Evolutionary conservation across 805 yeast species (phyloP), one percentile per base, ranked within the genome.

Genomic region (Starmerella riodocensis): DNA sequence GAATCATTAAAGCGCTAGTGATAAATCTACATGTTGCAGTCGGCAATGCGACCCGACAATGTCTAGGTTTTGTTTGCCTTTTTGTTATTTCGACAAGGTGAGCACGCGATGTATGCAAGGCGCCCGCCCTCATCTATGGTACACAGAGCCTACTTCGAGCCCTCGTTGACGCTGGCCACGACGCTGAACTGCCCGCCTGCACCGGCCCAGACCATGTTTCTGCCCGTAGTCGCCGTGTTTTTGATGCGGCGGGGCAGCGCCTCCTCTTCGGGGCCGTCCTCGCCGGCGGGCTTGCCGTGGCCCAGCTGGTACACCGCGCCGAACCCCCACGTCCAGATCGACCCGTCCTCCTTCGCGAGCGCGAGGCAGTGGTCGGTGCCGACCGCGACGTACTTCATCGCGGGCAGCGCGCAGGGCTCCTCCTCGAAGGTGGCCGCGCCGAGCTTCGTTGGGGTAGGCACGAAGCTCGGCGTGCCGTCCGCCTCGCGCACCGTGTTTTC

Each of bases 301-400:
- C 99, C 99, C 24, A 88, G 77, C 16, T 94, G 98, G 60, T 84
- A 91, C 1, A 95, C 86, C 50, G 88, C 97, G 32, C 93, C 96
- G 57, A 86, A 91, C 1, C 99, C 99, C 99, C 99, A 91, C 1
- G 96, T 73, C 63, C 75, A 91, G 1, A 76, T 81, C 37, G 81
- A 64, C 12, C 99, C 98, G 51, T 82, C 84, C 18, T 67, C 71
- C 28, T 41, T 51, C 3, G 93, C 74, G 4, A 86, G 69, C 1
- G 94, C 96, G 40, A 91, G 62, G 2, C 93, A 79, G 57, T 91
- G 98, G 53, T 91, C 97, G 1, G 94, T 78, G 1, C 98, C 98
- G 27, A 78, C 74, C 6, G 93, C 78, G 32, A 88, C 66, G 21
- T 59, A 55, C 50, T 69, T 71, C 53, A 74, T 61, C 44, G 66